These are phyloP conservation scores for Pleochaeta shiraiana DNA, from an alignment of 2,329 filamentous ascomycete genomes.

Conservation along the genomic window DNA sequence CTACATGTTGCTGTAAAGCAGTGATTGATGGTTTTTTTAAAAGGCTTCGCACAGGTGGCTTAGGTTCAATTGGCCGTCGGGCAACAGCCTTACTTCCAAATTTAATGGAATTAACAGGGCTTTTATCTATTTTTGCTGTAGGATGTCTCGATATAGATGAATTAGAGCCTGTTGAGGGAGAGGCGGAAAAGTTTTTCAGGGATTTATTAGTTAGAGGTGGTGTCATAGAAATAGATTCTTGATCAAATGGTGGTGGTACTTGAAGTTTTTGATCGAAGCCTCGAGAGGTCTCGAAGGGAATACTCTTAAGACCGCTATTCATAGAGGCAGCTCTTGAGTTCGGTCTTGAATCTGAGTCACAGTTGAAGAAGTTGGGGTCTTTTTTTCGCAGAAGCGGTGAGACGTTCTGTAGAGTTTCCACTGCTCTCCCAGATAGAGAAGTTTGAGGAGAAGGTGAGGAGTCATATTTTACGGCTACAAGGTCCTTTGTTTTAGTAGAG, in stretches of 20 bases:
- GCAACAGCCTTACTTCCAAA: slow-evolving; percentile 27
- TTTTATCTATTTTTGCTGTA: slow-evolving; percentile 6
- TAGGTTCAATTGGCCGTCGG: slow-evolving; percentile 25
- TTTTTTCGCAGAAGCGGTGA: slow-evolving; percentile 49
- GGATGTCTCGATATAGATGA: slow-evolving; percentile 15
- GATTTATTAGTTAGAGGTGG: slow-evolving; percentile 19
- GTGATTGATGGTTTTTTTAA: slow-evolving; percentile 33
- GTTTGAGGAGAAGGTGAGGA: slow-evolving; percentile 17
- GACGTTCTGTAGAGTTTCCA: slow-evolving; percentile 60
- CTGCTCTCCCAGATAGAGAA: slow-evolving; percentile 63
- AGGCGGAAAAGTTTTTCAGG: slow-evolving; percentile 17
- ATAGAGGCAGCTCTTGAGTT: slow-evolving; percentile 30
- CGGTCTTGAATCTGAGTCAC: slow-evolving; percentile 31
- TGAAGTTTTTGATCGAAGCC: slow-evolving; percentile 25
- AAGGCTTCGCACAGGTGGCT: slow-evolving; percentile 30
- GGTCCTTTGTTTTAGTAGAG: neutral
- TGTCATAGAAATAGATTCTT: slow-evolving; percentile 24
- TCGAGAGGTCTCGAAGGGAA: slow-evolving; percentile 20
- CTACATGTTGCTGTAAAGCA: slow-evolving; percentile 17
- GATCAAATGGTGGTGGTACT: slow-evolving; percentile 22
- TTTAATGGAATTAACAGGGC: slow-evolving; percentile 10
- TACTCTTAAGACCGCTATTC: slow-evolving; percentile 4
- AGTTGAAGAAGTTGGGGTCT: slow-evolving; percentile 50
- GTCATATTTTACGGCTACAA: neutral
- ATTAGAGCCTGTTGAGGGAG: slow-evolving; percentile 18